Evolutionary conservation across 108 stramenopile species (phyloP), one percentile per base, ranked within the genome.

Genomic region (Fragilaria crotonensis): DNA sequence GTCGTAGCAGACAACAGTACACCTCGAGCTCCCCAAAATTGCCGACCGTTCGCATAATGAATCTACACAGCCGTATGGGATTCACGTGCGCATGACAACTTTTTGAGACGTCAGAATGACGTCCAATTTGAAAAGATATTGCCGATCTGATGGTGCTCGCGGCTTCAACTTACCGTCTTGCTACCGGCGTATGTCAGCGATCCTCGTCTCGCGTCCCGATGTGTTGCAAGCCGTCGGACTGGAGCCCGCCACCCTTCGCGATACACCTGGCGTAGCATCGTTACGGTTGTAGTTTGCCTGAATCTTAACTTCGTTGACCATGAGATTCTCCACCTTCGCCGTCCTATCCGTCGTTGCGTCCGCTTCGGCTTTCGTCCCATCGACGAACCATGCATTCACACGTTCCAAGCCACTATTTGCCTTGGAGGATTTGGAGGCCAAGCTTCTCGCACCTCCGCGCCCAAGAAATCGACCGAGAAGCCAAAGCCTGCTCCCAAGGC

Each of bases 401-500:
- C 9, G 41, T 44, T 9, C 17, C 41, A 9, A 44, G 41, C 17
- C 27, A 27, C 23, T n/a, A n/a, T 26, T 52, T 22, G 51, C n/a
- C 9, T 27, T 52, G 51, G 2, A 2, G 7, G 7, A 9, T 52
- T 26, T 52, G 18, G 51, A 52, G 23, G 9, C n/a, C 51, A 52
- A 52, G 28, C 51, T 52, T 2, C 11, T 46, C 4, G 22, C 19
- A 27, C 2, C 2, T 3, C 51, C n/a, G 51, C 2, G 2, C 51
- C 51, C 7, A 25, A 28, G 27, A n/a, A 18, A 1, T 18, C 2
- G 28, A 23, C 1, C 2, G 3, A 2, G 18, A 52, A 52, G 51
- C 26, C 23, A 11, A 50, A 50, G 49, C 49, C 49, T 20, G 49
- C 49, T 23, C 23, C 23, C 3, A 28, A 52, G 51, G 51, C 7